Evolutionary conservation across 1,284 basidiomycete species (phyloP).

Genomic region (Moesziomyces antarcticus): DNA sequence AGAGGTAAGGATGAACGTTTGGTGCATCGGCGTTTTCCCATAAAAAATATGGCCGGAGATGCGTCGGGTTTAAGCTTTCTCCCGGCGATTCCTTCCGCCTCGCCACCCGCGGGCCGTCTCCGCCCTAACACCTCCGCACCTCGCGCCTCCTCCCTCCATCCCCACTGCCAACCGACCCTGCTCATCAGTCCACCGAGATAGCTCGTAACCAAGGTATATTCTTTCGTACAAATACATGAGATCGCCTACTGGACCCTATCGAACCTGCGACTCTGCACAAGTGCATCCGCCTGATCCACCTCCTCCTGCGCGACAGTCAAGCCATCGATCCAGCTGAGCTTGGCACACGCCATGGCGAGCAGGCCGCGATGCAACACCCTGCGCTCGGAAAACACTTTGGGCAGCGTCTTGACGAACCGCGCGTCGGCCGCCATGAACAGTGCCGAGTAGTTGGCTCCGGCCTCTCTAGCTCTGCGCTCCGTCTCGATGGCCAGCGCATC

Average conservation of each 20-base stretch:
- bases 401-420: constrained; percentile 58
- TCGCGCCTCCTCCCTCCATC: too few species aligned
- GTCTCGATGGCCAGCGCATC: constrained; percentile 27
- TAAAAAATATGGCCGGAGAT: too few species aligned
- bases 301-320: constrained; percentile 55
- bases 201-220: too few species aligned
- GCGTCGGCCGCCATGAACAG: constrained; percentile 54
- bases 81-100: too few species aligned
- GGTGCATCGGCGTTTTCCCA: too few species aligned
- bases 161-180: too few species aligned
- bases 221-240: constrained; percentile 2
- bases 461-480: constrained; percentile 6
- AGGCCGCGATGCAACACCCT: constrained; percentile 61
- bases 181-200: too few species aligned
- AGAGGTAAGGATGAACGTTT: too few species aligned
- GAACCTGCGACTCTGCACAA: constrained; percentile 39
- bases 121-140: background rate
- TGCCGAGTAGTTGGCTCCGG: constrained; percentile 28
- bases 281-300: constrained; percentile 50
- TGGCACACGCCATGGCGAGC: constrained; percentile 62
- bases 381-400: constrained; percentile 38
- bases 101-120: constrained; percentile 3
- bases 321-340: constrained; percentile 64
- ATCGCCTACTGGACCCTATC: constrained; percentile 5
- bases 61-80: constrained; percentile 6